Percentiles rank a stretch among this genome's conserved stretches.
Conservation (phyloP, 2,329 filamentous ascomycete genomes). For the Alternaria postmessia region DNA sequence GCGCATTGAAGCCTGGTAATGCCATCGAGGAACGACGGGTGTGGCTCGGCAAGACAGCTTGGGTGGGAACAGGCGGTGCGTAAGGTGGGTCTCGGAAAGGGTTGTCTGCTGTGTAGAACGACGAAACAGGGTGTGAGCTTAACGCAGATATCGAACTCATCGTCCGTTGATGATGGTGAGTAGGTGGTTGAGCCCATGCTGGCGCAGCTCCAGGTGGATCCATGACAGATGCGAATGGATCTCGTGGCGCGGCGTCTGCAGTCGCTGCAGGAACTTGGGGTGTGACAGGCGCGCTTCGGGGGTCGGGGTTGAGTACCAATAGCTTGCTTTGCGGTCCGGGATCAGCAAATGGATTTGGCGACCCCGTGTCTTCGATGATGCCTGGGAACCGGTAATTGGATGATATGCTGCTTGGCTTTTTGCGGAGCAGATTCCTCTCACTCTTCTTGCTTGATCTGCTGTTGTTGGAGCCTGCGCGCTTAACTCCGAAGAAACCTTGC, state of each 20-base stretch:
- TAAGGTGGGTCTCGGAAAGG: constrained; percentile 41
- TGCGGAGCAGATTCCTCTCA: constrained; percentile 39
- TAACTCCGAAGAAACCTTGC: constrained; percentile 31
- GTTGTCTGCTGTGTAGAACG: constrained; percentile 32
- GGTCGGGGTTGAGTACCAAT: constrained; percentile 39
- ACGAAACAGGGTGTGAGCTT: constrained; percentile 40
- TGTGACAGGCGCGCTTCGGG: constrained; percentile 28
- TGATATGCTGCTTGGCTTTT: constrained; percentile 42
- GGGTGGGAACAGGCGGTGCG: constrained; percentile 32
- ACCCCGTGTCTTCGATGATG: constrained; percentile 36
- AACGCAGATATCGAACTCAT: constrained; percentile 42
- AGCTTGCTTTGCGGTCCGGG: constrained; percentile 31
- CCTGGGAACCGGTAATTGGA: constrained; percentile 39
- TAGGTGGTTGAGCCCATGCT: constrained; percentile 33
- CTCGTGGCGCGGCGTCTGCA: constrained; percentile 28
- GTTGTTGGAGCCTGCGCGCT: constrained; percentile 36
- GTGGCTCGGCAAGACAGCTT: constrained; percentile 35
- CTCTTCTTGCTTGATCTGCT: constrained; percentile 45
- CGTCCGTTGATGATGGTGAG: constrained; percentile 36
- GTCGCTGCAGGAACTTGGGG: constrained; percentile 37
- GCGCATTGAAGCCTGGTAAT: constrained; percentile 22
- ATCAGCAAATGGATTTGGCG: constrained; percentile 43
- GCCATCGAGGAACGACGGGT: constrained; percentile 31
- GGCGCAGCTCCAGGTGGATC: constrained; percentile 38
- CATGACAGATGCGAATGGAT: constrained; percentile 44